Percentiles rank a stretch among this genome's conserved stretches.
Evolutionary conservation across 1,284 basidiomycete species (phyloP).

Genomic region (Melampsora larici-populina): DNA sequence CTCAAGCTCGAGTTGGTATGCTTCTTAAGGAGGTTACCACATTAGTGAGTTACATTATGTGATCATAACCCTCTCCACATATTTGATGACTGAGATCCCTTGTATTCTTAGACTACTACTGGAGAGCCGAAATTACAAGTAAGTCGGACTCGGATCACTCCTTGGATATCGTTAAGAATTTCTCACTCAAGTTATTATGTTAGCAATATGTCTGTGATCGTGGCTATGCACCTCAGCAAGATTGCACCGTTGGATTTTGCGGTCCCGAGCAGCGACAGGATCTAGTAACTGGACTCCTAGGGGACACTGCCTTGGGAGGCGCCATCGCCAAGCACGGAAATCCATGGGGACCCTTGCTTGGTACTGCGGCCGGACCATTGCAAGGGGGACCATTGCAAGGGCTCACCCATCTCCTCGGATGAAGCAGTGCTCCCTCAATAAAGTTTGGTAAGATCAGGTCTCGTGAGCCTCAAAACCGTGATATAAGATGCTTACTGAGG

Average conservation of each 20-base stretch:
- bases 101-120: background rate
- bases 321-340: too few relatives aligned
- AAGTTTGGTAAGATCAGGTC: too few relatives aligned
- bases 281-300: too few relatives aligned
- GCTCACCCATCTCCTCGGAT: too few relatives aligned
- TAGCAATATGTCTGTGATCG: slow-evolving; percentile 35
- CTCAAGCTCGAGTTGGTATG: background rate
- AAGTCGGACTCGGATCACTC: background rate
- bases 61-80: background rate
- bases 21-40: background rate
- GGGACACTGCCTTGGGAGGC: too few relatives aligned
- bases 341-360: too few relatives aligned
- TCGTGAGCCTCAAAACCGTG: too few relatives aligned
- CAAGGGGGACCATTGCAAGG: too few relatives aligned
- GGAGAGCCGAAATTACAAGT: slow-evolving; percentile 22
- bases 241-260: slow-evolving; percentile 9
- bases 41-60: background rate
- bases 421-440: too few relatives aligned
- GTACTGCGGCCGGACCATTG: too few relatives aligned
- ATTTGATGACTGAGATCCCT: background rate
- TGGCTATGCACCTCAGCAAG: slow-evolving; percentile 13
- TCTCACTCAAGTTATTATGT: background rate
- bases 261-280: too few relatives aligned
- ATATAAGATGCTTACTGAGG: too few relatives aligned
- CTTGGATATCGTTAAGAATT: background rate